phyloP scores from a whole-genome alignment of 345 rosid genomes.

The Sisymbrium irio region DNA sequence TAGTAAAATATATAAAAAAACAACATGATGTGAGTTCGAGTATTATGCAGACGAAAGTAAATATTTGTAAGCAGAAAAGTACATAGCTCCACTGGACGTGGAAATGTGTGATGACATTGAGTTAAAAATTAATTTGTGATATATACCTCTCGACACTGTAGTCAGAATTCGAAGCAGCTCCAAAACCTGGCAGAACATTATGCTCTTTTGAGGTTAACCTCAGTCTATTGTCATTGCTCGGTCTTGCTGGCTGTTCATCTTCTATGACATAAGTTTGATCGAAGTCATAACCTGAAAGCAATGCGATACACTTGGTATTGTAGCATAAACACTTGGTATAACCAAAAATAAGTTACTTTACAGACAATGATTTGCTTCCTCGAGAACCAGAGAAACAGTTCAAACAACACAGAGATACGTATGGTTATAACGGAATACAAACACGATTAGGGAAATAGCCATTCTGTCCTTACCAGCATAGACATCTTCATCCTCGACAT shows the following conservation, averaged over 20 bases:
- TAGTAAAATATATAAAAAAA: slow-evolving; percentile 39
- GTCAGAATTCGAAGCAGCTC: slow-evolving; percentile 62
- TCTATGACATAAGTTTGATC: slow-evolving; percentile 67
- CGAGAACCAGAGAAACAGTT: background rate
- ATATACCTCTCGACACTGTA: slow-evolving; percentile 71
- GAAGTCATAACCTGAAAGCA: slow-evolving; percentile 59
- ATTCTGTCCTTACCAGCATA: slow-evolving; percentile 40
- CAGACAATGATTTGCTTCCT: slow-evolving; percentile 12
- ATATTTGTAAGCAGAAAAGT: background rate
- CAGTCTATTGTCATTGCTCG: slow-evolving; percentile 46
- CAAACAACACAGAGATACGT: background rate
- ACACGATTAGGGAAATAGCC: background rate
- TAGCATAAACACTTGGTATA: background rate
- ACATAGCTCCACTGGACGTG: background rate
- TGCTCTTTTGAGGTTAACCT: slow-evolving; percentile 62
- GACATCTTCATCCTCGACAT: slow-evolving; percentile 95
- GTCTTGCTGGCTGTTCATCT: slow-evolving; percentile 69
- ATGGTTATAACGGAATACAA: background rate
- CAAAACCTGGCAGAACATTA: slow-evolving; percentile 70
- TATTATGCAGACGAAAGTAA: background rate
- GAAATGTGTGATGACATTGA: slow-evolving; percentile 1
- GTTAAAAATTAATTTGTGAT: background rate
- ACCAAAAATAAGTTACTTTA: background rate
- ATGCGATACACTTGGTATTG: background rate
- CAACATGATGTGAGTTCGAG: background rate